Percentiles rank a stretch among this genome's conserved stretches.
These are phyloP conservation scores for Plasmodium inui DNA, from an alignment of 169 alveolate genomes.

Conservation along the genomic window DNA sequence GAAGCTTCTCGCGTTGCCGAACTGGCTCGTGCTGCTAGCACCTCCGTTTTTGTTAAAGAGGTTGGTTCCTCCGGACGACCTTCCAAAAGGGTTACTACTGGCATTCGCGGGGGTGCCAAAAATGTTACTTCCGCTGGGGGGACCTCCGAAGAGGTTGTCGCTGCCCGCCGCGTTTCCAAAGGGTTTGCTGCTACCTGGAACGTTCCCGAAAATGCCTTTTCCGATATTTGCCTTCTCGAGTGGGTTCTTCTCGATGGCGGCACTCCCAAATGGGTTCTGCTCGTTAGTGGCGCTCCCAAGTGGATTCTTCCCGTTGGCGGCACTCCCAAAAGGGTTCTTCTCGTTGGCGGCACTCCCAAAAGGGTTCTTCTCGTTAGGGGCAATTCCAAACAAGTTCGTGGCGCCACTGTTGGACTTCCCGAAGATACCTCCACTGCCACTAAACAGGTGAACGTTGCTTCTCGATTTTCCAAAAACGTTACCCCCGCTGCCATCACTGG, in stretches of 20 bases:
- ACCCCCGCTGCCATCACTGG: background rate
- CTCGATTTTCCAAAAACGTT: background rate
- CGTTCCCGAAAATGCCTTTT: background rate
- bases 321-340: background rate
- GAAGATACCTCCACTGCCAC: background rate
- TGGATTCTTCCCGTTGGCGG: background rate
- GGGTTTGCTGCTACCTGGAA: background rate
- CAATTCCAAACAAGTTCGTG: background rate
- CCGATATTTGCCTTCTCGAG: background rate
- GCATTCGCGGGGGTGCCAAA: background rate
- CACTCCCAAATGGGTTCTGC: background rate
- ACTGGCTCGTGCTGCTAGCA: background rate
- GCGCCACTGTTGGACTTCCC: background rate
- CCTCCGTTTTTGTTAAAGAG: background rate
- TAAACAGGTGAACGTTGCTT: background rate
- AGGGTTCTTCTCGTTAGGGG: background rate
- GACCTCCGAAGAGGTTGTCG: background rate
- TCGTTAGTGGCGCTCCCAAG: background rate
- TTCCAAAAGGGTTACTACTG: background rate
- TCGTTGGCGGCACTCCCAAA: background rate
- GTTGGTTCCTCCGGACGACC: background rate
- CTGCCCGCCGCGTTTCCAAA: background rate
- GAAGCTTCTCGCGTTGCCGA: background rate
- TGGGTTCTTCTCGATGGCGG: background rate
- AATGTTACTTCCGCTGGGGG: background rate